Base-by-base conservation (phyloP, 2,329 filamentous ascomycete genomes). In the Emmonsia crescens region DNA sequence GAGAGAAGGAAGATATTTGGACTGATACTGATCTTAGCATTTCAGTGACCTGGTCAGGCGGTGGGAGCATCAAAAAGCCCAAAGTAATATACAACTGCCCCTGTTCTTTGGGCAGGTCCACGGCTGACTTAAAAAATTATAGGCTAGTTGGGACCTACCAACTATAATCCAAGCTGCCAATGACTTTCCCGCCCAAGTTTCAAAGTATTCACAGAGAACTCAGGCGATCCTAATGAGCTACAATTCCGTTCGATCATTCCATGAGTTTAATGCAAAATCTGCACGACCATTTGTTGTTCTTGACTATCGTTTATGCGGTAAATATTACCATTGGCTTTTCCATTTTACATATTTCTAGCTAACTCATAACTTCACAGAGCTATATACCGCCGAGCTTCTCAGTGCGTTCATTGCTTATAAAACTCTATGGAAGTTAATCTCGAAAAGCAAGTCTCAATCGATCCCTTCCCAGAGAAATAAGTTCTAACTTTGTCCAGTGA, bases 121-220 rank as follows among this genome's bases (percentile, higher is more conserved):
- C 12, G 10, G 10, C n/a, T 62, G 10, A 56, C 27, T 29, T 27
- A 6, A 51, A 21, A 21, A 16, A 6, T 36, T 12, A n/a, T 40
- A 66, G 40, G 67, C 67, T 1, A 70, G 68, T 19, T 73, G 71
- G 71, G 69, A 69, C 12, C 65, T 72, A 46, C 62, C 67, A 57
- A 69, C 64, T 48, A 70, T 73, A 10, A 69, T 72, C 12, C 66
- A 68, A 5, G 67, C 72, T 3, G 71, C 71, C 14, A 73, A 71
- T 60, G 71, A 70, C 14, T 73, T 73, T 58, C 71, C 71, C 12
- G 69, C 69, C 12, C 71, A 71, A 66, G 71, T 73, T 10, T 68
- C 71, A 9, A 66, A 68, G 12, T 69, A 67, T 40, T 69, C 68
- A 12, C 68, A 70, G 6, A 67, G 67, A 49, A 73, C 67, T 0